Percentiles rank a stretch among this genome's conserved stretches.
These are phyloP conservation scores for Nemania sp. DNA, from an alignment of 2,329 filamentous ascomycete species.

Conservation along the genomic window DNA sequence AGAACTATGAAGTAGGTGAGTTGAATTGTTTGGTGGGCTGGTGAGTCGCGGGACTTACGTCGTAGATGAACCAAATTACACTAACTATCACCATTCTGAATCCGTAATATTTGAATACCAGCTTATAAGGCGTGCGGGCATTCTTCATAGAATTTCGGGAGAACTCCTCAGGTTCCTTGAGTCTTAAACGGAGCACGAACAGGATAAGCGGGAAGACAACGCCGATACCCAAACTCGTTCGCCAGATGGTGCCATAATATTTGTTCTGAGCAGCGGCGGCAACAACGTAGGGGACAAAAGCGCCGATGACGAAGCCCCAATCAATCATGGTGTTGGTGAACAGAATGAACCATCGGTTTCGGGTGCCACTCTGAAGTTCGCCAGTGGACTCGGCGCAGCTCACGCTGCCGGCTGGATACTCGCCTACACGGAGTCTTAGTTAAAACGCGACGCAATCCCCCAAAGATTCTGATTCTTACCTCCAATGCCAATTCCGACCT, in stretches of 20 bases:
- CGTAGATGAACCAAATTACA: conserved; percentile 83
- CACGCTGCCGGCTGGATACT: conserved; percentile 83
- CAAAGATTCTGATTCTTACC: conserved; percentile 47
- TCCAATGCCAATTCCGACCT: conserved; percentile 75
- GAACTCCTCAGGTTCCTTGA: conserved; percentile 80
- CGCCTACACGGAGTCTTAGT: conserved; percentile 47
- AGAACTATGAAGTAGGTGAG: conserved; percentile 57
- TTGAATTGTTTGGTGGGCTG: not conserved
- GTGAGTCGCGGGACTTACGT: conserved; percentile 49
- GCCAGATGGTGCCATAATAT: conserved; percentile 77
- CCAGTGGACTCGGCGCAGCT: conserved; percentile 82
- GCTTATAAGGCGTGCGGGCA: conserved; percentile 56
- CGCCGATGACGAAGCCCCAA: conserved; percentile 77
- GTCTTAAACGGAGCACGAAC: conserved; percentile 69
- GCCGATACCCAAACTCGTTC: conserved; percentile 76
- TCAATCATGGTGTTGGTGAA: conserved; percentile 91
- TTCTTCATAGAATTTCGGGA: conserved; percentile 68
- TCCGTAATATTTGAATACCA: conserved; percentile 70
- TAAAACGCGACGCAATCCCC: not conserved
- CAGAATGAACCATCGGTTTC: conserved; percentile 90
- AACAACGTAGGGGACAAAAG: conserved; percentile 70
- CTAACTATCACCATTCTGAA: conserved; percentile 70
- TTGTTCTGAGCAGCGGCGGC: conserved; percentile 59
- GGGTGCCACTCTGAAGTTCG: conserved; percentile 75
- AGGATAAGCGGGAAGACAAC: conserved; percentile 75